phyloP scores from a whole-genome alignment of 2,329 filamentous ascomycete genomes.

The Aureobasidium subglaciale region DNA sequence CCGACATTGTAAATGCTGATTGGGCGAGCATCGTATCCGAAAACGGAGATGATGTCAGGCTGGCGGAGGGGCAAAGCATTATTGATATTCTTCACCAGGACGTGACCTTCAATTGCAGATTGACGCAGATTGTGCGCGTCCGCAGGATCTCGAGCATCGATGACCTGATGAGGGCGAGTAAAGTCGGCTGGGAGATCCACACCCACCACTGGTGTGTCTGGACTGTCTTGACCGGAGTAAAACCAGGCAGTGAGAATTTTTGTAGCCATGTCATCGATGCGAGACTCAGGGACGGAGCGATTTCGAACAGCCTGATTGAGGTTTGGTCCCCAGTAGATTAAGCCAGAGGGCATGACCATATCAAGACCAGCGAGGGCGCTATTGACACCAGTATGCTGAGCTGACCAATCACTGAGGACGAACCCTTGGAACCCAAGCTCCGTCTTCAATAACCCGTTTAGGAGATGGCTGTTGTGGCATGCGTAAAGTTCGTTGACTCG shows the following conservation, averaged over 20 bases:
- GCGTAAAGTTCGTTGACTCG: constrained; percentile 57
- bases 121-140: constrained; percentile 39
- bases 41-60: constrained; percentile 31
- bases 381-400: constrained; percentile 48
- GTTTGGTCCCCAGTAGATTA: constrained; percentile 18
- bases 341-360: constrained; percentile 36
- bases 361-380: constrained; percentile 54
- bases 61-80: constrained; percentile 48
- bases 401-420: constrained; percentile 49
- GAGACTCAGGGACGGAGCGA: constrained; percentile 43
- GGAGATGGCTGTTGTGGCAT: constrained; percentile 54
- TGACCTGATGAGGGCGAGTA: constrained; percentile 43
- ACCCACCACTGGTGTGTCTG: constrained; percentile 32
- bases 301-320: constrained; percentile 46
- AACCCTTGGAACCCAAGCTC: constrained; percentile 57
- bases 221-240: constrained; percentile 52
- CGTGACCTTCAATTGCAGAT: constrained; percentile 43
- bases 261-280: constrained; percentile 54
- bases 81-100: constrained; percentile 57
- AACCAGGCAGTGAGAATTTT: constrained; percentile 46
- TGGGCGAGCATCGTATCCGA: constrained; percentile 37
- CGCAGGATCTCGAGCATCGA: constrained; percentile 27
- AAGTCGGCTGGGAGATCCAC: too few species aligned
- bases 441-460: constrained; percentile 63
- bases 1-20: too few species aligned